A percentile compares a stretch with the other conserved stretches of the same genome.
Evolutionary conservation across 345 rosid genomes (phyloP).

Genomic region (Firmiana major): DNA sequence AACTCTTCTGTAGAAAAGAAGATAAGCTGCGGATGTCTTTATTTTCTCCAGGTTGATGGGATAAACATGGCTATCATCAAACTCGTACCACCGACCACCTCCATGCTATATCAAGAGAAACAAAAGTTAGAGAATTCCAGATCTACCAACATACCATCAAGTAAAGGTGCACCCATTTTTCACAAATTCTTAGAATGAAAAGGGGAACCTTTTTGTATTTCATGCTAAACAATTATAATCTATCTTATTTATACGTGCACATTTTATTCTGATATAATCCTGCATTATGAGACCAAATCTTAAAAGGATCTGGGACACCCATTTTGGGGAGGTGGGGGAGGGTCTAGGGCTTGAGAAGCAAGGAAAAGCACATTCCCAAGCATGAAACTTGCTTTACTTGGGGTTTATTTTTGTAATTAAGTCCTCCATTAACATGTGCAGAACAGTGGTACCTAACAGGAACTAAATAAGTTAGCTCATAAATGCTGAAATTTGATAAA

Average conservation of each 20-base stretch:
- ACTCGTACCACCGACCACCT: slow-evolving; percentile 84
- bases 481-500: not conserved
- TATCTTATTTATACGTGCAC: not conserved
- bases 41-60: slow-evolving; percentile 76
- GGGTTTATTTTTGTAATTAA: not conserved
- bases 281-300: not conserved
- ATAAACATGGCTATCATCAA: slow-evolving; percentile 81
- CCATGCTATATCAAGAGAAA: slow-evolving; percentile 63
- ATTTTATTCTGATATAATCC: not conserved
- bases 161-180: not conserved
- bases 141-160: not conserved
- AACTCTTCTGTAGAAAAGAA: slow-evolving; percentile 92
- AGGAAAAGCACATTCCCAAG: not conserved
- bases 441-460: not conserved
- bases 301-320: not conserved
- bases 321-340: not conserved
- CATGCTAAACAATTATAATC: not conserved
- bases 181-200: not conserved
- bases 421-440: not conserved
- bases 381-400: not conserved
- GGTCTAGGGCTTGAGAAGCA: not conserved
- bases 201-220: not conserved
- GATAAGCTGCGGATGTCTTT: slow-evolving; percentile 92
- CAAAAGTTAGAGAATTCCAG: slow-evolving; percentile 7
- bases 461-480: not conserved